phyloP scores from a whole-genome alignment of 2,329 filamentous ascomycete species.

The Apiospora koreana region DNA sequence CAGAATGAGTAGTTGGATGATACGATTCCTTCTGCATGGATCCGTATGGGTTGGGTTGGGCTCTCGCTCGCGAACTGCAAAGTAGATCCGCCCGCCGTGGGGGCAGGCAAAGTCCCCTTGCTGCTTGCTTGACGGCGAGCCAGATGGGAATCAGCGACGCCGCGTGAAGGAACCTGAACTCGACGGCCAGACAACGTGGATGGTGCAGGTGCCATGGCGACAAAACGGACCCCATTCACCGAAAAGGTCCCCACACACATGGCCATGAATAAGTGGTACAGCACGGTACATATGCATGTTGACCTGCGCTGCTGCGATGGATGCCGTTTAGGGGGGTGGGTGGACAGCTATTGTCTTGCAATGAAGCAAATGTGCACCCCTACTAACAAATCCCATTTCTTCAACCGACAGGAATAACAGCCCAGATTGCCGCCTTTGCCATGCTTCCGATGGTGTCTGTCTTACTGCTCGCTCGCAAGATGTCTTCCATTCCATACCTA shows the following conservation, averaged over 20 bases:
- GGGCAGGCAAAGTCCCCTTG: constrained; percentile 5
- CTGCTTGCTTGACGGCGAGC: neutral
- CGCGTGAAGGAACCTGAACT: neutral
- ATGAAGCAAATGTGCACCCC: neutral
- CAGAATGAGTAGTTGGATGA: neutral
- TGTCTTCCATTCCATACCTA: neutral
- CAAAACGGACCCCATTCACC: constrained; percentile 4
- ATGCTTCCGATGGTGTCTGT: neutral
- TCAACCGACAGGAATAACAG: neutral
- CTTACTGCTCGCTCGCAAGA: neutral
- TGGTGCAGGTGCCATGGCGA: constrained; percentile 8
- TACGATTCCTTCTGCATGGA: neutral
- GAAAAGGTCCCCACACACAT: constrained; percentile 4
- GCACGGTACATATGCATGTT: neutral
- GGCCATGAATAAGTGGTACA: constrained; percentile 1
- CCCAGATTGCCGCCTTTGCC: neutral
- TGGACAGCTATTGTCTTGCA: neutral
- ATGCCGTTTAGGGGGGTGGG: neutral
- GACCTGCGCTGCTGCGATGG: neutral
- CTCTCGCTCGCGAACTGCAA: neutral
- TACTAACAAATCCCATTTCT: neutral
- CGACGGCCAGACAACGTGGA: constrained; percentile 6
- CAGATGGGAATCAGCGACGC: neutral
- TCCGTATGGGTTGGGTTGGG: neutral
- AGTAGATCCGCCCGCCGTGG: constrained; percentile 4